phyloP scores from a whole-genome alignment of 768 basidiomycete genomes.

The Fomitopsis pulvina region DNA sequence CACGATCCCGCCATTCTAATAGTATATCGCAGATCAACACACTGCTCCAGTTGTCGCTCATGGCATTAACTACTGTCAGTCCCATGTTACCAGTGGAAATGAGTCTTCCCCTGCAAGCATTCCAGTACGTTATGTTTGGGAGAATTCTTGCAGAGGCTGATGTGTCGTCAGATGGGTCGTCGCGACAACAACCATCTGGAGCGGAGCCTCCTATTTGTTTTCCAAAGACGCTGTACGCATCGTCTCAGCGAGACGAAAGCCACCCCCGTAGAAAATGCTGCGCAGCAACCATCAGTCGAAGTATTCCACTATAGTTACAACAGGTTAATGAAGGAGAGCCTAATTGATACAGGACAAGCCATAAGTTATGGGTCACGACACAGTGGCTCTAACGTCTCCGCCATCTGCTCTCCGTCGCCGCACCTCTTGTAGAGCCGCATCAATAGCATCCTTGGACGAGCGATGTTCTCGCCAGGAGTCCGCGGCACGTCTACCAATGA shows the following conservation, averaged over 20 bases:
- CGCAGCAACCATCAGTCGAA: neutral
- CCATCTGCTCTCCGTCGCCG: conserved; percentile 24
- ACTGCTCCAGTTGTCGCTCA: conserved; percentile 81
- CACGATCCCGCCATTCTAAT: neutral
- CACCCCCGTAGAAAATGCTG: neutral
- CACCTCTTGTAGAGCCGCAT: conserved; percentile 66
- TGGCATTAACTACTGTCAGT: conserved; percentile 83
- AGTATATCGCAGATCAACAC: conserved; percentile 71
- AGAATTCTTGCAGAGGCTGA: too few relatives aligned
- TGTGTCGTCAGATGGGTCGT: conserved; percentile 64
- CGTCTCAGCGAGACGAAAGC: conserved; percentile 7
- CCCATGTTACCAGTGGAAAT: conserved; percentile 68
- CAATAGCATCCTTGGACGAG: conserved; percentile 52
- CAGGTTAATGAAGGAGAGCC: neutral
- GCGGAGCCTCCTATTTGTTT: conserved; percentile 78
- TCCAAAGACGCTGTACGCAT: conserved; percentile 69
- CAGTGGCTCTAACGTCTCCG: neutral
- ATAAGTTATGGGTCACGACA: neutral
- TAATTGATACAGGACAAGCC: neutral
- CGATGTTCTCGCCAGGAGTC: conserved; percentile 58
- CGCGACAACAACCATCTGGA: conserved; percentile 87
- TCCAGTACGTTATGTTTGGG: conserved; percentile 58
- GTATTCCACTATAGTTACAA: neutral
- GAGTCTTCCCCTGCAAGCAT: conserved; percentile 43
- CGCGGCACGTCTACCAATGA: conserved; percentile 46